These are phyloP conservation scores for Stagonosporopsis cucurbitacearum DNA, from an alignment of 2,329 filamentous ascomycete species.

Conservation along the genomic window DNA sequence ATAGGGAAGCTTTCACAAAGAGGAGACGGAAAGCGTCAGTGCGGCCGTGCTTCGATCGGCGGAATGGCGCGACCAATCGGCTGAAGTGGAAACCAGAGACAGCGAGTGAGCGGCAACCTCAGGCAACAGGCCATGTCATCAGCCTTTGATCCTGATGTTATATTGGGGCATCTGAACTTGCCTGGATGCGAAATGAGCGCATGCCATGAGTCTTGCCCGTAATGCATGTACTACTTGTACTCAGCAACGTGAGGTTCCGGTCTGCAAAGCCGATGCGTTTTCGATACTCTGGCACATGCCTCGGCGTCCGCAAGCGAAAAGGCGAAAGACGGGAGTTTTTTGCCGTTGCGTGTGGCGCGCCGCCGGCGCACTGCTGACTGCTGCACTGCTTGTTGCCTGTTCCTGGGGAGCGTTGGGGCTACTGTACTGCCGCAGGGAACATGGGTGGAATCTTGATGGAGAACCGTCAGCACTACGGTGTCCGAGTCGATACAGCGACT, in stretches of 20 bases:
- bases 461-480: not conserved
- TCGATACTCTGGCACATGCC: not conserved
- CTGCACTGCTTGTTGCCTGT: not conserved
- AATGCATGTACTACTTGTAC: no score
- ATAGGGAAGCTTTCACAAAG: conserved; percentile 1
- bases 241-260: not conserved
- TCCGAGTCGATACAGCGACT: not conserved
- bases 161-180: no score
- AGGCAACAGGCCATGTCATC: not conserved
- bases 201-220: no score
- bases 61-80: conserved; percentile 1
- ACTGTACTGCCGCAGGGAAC: conserved; percentile 3
- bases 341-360: no score
- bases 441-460: not conserved
- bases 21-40: not conserved
- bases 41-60: not conserved
- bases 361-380: not conserved
- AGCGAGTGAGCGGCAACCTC: not conserved
- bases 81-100: not conserved
- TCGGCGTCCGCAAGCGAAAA: not conserved
- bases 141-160: no score
- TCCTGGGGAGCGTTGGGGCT: conserved; percentile 4
- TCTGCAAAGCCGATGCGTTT: not conserved
- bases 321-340: not conserved
- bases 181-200: no score